Base-by-base conservation (phyloP, 2,329 filamentous ascomycete genomes). In the Fusarium buharicum region DNA sequence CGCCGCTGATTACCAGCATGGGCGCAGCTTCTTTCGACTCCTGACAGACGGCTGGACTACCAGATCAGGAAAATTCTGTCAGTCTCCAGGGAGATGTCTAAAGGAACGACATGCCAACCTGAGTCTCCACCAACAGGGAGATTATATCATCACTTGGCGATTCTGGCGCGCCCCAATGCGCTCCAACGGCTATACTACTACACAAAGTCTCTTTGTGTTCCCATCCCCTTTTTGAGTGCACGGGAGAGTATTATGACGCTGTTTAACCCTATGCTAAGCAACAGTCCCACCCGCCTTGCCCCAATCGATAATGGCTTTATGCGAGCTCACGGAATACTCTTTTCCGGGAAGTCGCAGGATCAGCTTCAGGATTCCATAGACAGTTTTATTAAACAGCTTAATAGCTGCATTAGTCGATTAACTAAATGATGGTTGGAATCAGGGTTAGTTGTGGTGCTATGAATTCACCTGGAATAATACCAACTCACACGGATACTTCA, bases 91-190 rank as follows among this genome's bases (percentile, higher is more conserved):
- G n/a, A n/a, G n/a, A n/a, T n/a, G n/a, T n/a, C n/a, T n/a, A n/a
- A n/a, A n/a, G n/a, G n/a, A n/a, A n/a, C n/a, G n/a, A n/a, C n/a
- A n/a, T n/a, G n/a, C n/a, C n/a, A n/a, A n/a, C n/a, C n/a, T n/a
- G n/a, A n/a, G n/a, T n/a, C n/a, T n/a, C n/a, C n/a, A n/a, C n/a
- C 84, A 0, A 87, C 90, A 0, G 94, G 94, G 0, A 82, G 93
- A 0, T 80, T 98, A 0, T 95, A 97, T 56, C 93, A 98, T 66
- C 93, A 97, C 69, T 79, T 97, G 0, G 94, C 93, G 0, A 93
- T 94, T 22, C 74, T 94, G 0, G 89, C 91, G 0, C 78, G 90
- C 0, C 89, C 90, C 0, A 88, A 91, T 56, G 84, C 84, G 1
- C 74, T 92, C 0, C 86, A 89, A 52, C 90, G 94, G 70, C 75